Conservation (phyloP, 2,329 filamentous ascomycete species). For the Aureobasidium lini region DNA sequence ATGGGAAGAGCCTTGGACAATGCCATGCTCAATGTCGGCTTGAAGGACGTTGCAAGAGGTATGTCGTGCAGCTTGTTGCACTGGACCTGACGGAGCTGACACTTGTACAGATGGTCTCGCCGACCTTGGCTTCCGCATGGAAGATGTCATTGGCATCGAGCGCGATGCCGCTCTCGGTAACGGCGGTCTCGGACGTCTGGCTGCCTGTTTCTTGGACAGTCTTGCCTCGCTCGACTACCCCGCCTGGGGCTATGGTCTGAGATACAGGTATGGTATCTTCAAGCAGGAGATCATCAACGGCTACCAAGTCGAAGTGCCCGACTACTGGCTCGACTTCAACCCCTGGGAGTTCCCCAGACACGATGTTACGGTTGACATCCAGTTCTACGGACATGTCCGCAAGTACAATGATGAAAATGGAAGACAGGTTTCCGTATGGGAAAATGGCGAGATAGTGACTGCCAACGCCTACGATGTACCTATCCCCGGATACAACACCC, state of each 20-base stretch:
- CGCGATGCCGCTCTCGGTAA: constrained; percentile 95
- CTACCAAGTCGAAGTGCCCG: constrained; percentile 95
- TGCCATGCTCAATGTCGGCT: constrained; percentile 91
- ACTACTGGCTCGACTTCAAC: constrained; percentile 99
- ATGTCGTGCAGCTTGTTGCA: constrained; percentile 25
- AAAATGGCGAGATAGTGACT: constrained; percentile 85
- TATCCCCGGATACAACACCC: constrained; percentile 79
- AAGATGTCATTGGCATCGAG: constrained; percentile 90
- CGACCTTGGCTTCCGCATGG: constrained; percentile 92
- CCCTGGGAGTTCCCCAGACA: constrained; percentile 97
- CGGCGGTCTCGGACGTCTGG: constrained; percentile 86
- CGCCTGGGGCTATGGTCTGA: constrained; percentile 93
- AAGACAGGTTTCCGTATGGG: constrained; percentile 70
- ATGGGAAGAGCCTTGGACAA: constrained; percentile 97
- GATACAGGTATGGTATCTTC: constrained; percentile 93
- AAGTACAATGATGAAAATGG: constrained; percentile 69
- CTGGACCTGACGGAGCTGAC: constrained; percentile 16
- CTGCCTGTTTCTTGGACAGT: constrained; percentile 95
- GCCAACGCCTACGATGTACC: constrained; percentile 88
- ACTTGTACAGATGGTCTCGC: constrained; percentile 60
- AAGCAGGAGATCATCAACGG: constrained; percentile 98
- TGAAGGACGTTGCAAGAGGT: constrained; percentile 80
- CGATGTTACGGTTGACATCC: constrained; percentile 91
- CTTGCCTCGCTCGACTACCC: constrained; percentile 90
- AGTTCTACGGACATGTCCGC: constrained; percentile 84